These are phyloP conservation scores for Colletotrichum plurivorum DNA, from an alignment of 2,329 filamentous ascomycete genomes.

Conservation along the genomic window DNA sequence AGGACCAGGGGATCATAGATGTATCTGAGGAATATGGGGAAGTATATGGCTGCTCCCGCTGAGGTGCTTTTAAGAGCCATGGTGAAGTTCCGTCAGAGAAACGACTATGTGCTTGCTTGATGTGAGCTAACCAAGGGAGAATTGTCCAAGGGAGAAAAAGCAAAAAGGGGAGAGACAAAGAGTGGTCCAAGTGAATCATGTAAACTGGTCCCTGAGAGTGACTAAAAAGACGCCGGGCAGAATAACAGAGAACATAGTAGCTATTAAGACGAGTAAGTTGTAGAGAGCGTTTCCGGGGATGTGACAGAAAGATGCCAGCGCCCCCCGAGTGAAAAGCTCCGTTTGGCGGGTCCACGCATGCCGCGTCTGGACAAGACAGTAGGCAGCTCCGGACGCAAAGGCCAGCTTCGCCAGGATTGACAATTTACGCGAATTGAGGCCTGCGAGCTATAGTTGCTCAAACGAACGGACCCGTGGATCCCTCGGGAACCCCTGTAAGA, in stretches of 20 bases:
- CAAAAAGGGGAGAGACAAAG: no score
- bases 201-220: neutral
- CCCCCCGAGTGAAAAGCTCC: neutral
- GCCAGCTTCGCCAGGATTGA: neutral
- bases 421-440: neutral
- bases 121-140: no score
- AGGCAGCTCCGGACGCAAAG: no score
- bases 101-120: no score
- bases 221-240: neutral
- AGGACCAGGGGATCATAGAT: conserved; percentile 51
- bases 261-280: neutral
- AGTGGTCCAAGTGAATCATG: no score
- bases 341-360: no score
- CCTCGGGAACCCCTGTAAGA: neutral
- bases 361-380: no score
- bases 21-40: conserved; percentile 25
- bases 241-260: neutral
- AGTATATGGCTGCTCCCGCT: conserved; percentile 26
- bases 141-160: no score
- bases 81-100: neutral
- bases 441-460: neutral
- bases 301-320: neutral
- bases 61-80: conserved; percentile 20
- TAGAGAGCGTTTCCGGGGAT: neutral
- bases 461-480: neutral